Base-by-base conservation (phyloP, 2,329 filamentous ascomycete genomes). In the Pseudopyrenochaeta lycopersici region DNA sequence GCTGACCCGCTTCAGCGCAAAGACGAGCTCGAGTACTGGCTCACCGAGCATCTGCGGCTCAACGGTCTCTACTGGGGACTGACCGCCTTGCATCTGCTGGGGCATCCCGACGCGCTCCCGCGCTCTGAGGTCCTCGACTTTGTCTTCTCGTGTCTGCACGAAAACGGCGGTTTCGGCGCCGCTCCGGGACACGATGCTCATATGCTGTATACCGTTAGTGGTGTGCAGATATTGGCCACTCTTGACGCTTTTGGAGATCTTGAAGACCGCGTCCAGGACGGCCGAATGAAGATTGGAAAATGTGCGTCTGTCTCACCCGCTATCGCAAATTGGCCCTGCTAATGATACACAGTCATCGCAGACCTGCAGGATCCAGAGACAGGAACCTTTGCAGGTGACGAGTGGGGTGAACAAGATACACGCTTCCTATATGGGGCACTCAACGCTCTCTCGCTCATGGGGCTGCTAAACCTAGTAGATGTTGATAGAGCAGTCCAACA, bases 51-150 rank as follows among this genome's bases (percentile, higher is more conserved):
- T 75, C 84, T 99, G 63, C 92, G 95, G 56, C 85, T 99, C 52
- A 97, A 95, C 74, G 95, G 95, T 39, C 85, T 99, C 42, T 99
- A 99, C 78, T 99, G 95, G 95, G 95, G 95, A 12, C 79, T 99
- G 52, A 95, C 89, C 6, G 90, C 94, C 6, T 84, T 98, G 35
- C 90, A 97, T 80, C 84, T 98, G 23, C 86, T 99, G 54, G 86
- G 88, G 43, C 88, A 85, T 50, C 91, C 93, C 1, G 87, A 96
- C 58, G 92, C 90, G 2, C 85, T 99, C 9, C 90, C 94, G 10
- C 87, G 91, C 48, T 83, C 88, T 47, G 87, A 91, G 58, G 90
- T 95, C 20, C 89, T 99, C 69, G 87, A 93, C 64, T 99, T 96
- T 77, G 90, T 98, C n/a, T 84, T 97, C 45, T 93, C 90, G n/a